These are phyloP conservation scores for Diversispora epigaea DNA, from an alignment of 192 early-diverging fungal species.

Conservation along the genomic window DNA sequence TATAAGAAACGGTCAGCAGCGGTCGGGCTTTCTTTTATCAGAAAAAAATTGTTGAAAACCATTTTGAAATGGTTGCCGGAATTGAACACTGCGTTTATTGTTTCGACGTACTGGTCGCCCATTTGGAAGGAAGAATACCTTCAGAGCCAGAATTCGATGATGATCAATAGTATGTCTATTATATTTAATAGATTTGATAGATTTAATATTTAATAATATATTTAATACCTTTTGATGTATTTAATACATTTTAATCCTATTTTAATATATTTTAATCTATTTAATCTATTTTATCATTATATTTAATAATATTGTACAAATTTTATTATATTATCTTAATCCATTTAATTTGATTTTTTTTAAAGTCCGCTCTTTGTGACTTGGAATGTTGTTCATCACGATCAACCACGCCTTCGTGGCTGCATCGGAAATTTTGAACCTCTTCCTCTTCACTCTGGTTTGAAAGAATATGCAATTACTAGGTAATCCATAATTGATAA, in stretches of 20 bases:
- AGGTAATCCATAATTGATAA: constrained; percentile 45
- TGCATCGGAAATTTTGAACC: constrained; percentile 92
- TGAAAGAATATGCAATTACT: constrained; percentile 78
- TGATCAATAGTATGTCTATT: constrained; percentile 55
- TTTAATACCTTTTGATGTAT: no score
- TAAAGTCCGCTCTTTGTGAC: constrained; percentile 81
- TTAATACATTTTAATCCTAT: not conserved
- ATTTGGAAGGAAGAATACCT: constrained; percentile 51
- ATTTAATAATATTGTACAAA: not conserved
- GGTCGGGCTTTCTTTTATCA: not conserved
- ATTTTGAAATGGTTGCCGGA: constrained; percentile 17
- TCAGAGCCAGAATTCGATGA: constrained; percentile 56
- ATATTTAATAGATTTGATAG: not conserved
- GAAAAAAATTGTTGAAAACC: not conserved
- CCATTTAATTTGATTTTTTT: not conserved
- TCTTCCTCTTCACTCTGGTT: constrained; percentile 63
- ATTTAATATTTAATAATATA: no score
- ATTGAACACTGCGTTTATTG: constrained; percentile 76
- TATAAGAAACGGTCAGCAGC: not conserved
- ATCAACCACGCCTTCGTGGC: constrained; percentile 66
- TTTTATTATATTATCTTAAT: not conserved
- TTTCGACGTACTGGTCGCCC: constrained; percentile 71
- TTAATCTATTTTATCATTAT: not conserved
- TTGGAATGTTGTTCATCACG: constrained; percentile 59
- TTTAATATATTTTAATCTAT: not conserved